Base-by-base conservation (phyloP, 495 filamentous ascomycete genomes). In the Aspergillus carlsbadensis region DNA sequence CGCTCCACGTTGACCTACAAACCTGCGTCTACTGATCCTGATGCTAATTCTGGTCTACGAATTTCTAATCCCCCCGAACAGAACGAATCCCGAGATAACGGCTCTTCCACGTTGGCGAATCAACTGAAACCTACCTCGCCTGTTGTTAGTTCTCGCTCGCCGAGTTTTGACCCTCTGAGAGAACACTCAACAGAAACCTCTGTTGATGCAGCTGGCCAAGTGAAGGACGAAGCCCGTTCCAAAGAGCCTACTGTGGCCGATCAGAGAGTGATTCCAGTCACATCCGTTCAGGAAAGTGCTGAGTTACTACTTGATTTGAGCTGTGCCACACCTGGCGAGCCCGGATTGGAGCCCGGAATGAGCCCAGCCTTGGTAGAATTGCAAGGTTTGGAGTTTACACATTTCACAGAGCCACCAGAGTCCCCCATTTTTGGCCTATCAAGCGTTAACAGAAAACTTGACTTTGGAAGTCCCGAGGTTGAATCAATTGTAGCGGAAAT, bases 301-400 rank as follows among this genome's bases (percentile, higher is more conserved):
- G 22, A 10, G 15, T 47, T 56, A 17, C 58, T 66, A 10, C 34
- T 66, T 24, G 64, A 66, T 47, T 26, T 66, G 10, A 52, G 34
- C 21, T 26, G 14, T 26, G 52, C 61, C 15, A 50, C 58, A 40
- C 57, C 63, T 10, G 8, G 45, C 5, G 18, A 52, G 7, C 17
- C 13, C 34, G 22, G 13, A 11, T 6, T 14, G 13, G 45, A 24
- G 20, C 10, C 34, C 13, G 33, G 54, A 35, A 37, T 39, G 48
- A 67, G 59, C 15, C 65, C 65, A 24, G 48, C 47, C 0, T 37
- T 60, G 34, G 42, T 49, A 40, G 61, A 64, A 34, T 48, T 67
- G 34, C 20, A 63, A 44, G 65, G 65, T 4, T 34, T 67, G 14
- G 54, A 62, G 18, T 67, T 64, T 34, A 33, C 8, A 15, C 54